phyloP scores from a whole-genome alignment of 1,139 yeast species.

The Spencermartinsiella ligniputridi region DNA sequence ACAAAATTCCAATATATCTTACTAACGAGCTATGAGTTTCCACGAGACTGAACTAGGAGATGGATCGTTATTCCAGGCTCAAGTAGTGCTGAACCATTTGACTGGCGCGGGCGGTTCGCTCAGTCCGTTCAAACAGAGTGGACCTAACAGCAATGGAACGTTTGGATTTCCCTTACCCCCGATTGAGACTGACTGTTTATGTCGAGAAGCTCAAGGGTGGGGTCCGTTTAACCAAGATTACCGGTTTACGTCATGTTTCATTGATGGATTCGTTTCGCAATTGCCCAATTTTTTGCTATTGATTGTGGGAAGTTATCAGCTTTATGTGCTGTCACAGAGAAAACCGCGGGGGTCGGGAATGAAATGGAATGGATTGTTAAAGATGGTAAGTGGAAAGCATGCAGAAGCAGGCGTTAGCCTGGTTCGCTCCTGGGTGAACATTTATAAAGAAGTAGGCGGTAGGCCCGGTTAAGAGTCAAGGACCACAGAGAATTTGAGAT shows the following conservation, averaged over 20 bases:
- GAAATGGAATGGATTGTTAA: constrained; percentile 39
- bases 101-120: too few species aligned
- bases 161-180: not conserved
- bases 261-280: constrained; percentile 63
- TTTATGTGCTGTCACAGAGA: constrained; percentile 30
- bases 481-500: too few species aligned
- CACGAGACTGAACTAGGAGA: not conserved
- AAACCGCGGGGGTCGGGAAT: constrained; percentile 31
- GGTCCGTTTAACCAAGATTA: constrained; percentile 56
- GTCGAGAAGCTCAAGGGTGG: constrained; percentile 62
- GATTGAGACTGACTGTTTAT: constrained; percentile 23
- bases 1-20: too few species aligned
- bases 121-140: too few species aligned
- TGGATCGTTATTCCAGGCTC: not conserved
- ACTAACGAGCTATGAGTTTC: not conserved
- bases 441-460: too few species aligned
- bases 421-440: too few species aligned
- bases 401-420: constrained; percentile 11
- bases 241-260: constrained; percentile 78
- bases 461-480: too few species aligned
- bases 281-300: constrained; percentile 51
- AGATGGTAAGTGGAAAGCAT: constrained; percentile 37
- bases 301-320: constrained; percentile 47
- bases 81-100: not conserved
- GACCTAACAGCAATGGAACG: not conserved